phyloP scores from a whole-genome alignment of 164 flowering plant species.

The Warburgia ugandensis region DNA sequence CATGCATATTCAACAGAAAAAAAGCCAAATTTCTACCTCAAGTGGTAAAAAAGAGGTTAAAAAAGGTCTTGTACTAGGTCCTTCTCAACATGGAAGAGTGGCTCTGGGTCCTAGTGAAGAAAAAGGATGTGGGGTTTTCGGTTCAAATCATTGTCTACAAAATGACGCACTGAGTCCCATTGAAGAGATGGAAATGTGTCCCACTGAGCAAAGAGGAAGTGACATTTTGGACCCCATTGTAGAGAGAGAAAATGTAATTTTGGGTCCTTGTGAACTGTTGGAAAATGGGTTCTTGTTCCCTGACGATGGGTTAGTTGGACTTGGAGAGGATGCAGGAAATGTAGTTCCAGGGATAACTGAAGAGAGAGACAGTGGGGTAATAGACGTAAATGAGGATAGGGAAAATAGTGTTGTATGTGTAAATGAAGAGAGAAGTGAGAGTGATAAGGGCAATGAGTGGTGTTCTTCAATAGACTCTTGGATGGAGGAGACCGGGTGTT shows the following conservation, averaged over 20 bases:
- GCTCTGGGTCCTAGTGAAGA: background rate
- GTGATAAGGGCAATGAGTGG: background rate
- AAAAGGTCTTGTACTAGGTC: background rate
- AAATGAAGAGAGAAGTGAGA: slow-evolving; percentile 11
- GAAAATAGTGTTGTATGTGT: slow-evolving; percentile 2
- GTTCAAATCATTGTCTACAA: background rate
- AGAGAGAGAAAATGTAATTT: slow-evolving; percentile 12
- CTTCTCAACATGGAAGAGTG: background rate
- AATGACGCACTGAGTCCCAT: background rate
- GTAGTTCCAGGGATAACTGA: too few relatives aligned
- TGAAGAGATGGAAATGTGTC: background rate
- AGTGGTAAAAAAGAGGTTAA: slow-evolving; percentile 3
- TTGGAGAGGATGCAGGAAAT: background rate
- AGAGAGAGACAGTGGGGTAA: too few relatives aligned
- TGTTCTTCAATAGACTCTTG: slow-evolving; percentile 5
- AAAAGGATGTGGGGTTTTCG: background rate
- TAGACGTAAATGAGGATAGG: too few relatives aligned
- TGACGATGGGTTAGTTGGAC: background rate
- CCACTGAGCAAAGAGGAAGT: slow-evolving; percentile 8
- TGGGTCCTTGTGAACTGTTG: background rate
- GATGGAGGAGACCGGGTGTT: slow-evolving; percentile 3
- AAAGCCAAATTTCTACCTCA: background rate
- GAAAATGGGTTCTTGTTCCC: background rate
- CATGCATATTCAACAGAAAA: slow-evolving; percentile 5
- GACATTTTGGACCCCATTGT: slow-evolving; percentile 12